A percentile compares a stretch with the other conserved stretches of the same genome.
Evolutionary conservation across 2,329 filamentous ascomycete species (phyloP).

Genomic region (Magnaporthiopsis incrustans): DNA sequence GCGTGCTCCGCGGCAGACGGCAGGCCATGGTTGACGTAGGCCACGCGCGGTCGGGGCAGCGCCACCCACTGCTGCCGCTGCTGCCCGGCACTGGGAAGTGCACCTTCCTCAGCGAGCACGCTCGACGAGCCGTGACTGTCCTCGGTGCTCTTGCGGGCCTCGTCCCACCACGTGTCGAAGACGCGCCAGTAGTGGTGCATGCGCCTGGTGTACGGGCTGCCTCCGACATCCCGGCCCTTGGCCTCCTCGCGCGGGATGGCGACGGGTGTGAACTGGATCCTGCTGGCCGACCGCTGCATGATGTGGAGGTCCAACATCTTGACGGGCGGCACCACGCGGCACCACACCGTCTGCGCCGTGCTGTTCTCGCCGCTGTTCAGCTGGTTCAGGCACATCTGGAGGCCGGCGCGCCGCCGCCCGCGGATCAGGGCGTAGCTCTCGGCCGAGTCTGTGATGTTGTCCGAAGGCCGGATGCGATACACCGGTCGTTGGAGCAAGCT

Average conservation of each 20-base stretch:
- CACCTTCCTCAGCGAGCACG: neutral
- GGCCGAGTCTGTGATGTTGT: neutral
- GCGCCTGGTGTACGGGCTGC: conserved; percentile 10
- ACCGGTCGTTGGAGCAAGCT: neutral
- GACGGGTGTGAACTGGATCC: conserved; percentile 2
- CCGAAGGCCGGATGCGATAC: neutral
- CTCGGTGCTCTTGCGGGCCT: conserved; percentile 11
- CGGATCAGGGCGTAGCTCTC: conserved; percentile 26
- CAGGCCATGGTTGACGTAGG: conserved; percentile 17
- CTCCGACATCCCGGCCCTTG: neutral
- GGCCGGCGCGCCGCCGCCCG: conserved; percentile 35
- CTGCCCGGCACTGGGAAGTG: neutral
- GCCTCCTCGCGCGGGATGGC: conserved; percentile 5
- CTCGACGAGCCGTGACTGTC: neutral
- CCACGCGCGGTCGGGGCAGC: conserved; percentile 17
- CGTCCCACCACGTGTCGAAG: conserved; percentile 11
- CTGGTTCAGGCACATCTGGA: conserved; percentile 33
- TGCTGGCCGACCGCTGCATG: neutral
- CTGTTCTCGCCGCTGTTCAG: conserved; percentile 30
- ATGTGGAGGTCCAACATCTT: conserved; percentile 14
- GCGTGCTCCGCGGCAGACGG: conserved; percentile 18
- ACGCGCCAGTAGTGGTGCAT: conserved; percentile 12
- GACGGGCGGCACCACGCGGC: conserved; percentile 28
- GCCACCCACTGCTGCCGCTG: neutral
- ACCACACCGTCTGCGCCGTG: conserved; percentile 26